phyloP scores from a whole-genome alignment of 2,329 filamentous ascomycete genomes.

The Fusarium sambucinum region DNA sequence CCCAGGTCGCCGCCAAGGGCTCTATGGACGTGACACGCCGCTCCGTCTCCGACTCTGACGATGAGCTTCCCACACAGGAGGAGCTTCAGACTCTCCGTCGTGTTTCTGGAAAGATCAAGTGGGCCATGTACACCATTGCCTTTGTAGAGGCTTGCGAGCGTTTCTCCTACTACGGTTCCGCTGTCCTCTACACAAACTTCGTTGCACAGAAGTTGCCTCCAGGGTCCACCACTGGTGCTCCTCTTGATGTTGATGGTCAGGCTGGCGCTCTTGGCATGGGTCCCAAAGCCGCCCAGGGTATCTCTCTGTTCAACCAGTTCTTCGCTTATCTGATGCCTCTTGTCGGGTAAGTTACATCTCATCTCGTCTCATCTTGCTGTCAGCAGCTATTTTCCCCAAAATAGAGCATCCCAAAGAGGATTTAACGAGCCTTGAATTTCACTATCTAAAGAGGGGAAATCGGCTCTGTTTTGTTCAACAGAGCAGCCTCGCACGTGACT shows the following conservation, averaged over 20 bases:
- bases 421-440: no score
- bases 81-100: slow-evolving; percentile 71
- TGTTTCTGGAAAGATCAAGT: slow-evolving; percentile 73
- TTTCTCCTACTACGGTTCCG: slow-evolving; percentile 81
- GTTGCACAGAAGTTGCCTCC: slow-evolving; percentile 67
- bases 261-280: slow-evolving; percentile 70
- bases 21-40: slow-evolving; percentile 48
- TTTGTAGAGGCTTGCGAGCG: slow-evolving; percentile 82
- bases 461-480: no score
- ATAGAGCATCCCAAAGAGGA: no score
- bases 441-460: no score
- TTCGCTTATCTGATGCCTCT: slow-evolving; percentile 72
- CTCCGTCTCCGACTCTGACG: slow-evolving; percentile 48
- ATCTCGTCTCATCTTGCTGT: neutral
- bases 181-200: slow-evolving; percentile 76
- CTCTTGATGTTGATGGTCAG: slow-evolving; percentile 49
- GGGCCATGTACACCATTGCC: slow-evolving; percentile 75
- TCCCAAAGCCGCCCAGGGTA: slow-evolving; percentile 64
- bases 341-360: slow-evolving; percentile 57
- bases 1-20: slow-evolving; percentile 45
- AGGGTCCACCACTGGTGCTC: slow-evolving; percentile 67
- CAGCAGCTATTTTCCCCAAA: no score
- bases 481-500: no score
- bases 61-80: slow-evolving; percentile 67
- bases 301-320: slow-evolving; percentile 69